A percentile compares a stretch with the other conserved stretches of the same genome.
Conservation (phyloP, 345 rosid species). For the Dimocarpus longan region DNA sequence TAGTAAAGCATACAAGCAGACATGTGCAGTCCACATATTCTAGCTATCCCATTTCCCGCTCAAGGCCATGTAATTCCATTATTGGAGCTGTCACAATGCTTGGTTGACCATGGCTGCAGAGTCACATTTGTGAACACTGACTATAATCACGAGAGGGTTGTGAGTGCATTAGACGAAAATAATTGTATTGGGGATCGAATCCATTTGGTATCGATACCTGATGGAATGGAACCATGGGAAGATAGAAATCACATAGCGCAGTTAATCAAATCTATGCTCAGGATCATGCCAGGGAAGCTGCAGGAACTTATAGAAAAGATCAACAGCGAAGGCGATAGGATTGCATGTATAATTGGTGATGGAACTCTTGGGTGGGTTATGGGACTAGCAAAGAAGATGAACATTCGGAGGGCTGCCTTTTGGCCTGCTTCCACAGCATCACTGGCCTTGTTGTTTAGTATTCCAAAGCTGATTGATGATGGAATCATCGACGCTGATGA, state of each 20-base stretch:
- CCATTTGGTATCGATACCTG: neutral
- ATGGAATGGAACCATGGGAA: constrained; percentile 2
- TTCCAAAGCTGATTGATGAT: constrained; percentile 15
- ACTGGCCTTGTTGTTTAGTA: neutral
- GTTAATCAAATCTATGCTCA: neutral
- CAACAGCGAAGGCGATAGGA: constrained; percentile 1
- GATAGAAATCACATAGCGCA: neutral
- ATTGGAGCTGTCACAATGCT: constrained; percentile 20
- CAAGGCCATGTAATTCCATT: constrained; percentile 7
- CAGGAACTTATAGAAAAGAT: neutral
- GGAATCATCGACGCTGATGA: constrained; percentile 35
- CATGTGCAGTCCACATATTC: neutral
- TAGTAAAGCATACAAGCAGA: no score
- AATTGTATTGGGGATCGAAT: neutral
- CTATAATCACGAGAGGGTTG: neutral
- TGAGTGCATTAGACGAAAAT: neutral
- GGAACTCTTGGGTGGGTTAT: neutral
- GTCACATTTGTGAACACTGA: constrained; percentile 32
- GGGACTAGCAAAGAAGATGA: constrained; percentile 16
- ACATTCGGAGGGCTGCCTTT: constrained; percentile 10
- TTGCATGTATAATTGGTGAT: constrained; percentile 23
- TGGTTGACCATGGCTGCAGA: constrained; percentile 17
- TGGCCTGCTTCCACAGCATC: constrained; percentile 25
- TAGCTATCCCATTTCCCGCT: neutral
- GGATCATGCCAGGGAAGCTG: constrained; percentile 3